These are phyloP conservation scores for Penicillium malachiteum DNA, from an alignment of 495 filamentous ascomycete genomes.

Conservation along the genomic window DNA sequence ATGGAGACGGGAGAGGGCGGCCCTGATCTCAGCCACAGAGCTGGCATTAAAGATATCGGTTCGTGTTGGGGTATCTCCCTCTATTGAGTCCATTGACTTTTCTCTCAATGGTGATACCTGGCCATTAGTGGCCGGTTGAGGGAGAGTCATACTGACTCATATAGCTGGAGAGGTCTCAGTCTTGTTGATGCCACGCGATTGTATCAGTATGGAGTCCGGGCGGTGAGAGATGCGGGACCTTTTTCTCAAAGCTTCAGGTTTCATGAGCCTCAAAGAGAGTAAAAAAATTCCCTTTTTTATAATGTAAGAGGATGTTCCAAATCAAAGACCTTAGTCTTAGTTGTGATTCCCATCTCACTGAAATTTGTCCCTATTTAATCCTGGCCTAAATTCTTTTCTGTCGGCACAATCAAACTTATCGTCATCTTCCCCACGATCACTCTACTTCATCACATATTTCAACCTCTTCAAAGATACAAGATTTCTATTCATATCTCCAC, in stretches of 20 bases:
- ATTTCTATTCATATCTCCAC: not conserved
- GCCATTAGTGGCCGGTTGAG: conserved; percentile 28
- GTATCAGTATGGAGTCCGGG: conserved; percentile 9
- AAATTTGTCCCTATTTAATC: not conserved
- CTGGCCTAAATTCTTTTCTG: not conserved
- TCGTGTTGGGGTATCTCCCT: conserved; percentile 13
- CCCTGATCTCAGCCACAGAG: conserved; percentile 74
- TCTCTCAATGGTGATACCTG: conserved; percentile 17
- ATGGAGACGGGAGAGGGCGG: conserved; percentile 70
- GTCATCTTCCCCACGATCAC: not conserved
- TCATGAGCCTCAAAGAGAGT: conserved; percentile 1
- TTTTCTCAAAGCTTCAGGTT: conserved; percentile 3
- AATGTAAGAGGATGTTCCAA: not conserved
- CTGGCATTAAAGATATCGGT: conserved; percentile 64
- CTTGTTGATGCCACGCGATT: conserved; percentile 25
- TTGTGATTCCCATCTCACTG: not conserved
- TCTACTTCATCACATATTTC: not conserved
- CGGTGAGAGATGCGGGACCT: conserved; percentile 6
- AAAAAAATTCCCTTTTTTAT: not conserved
- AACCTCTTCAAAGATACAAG: not conserved
- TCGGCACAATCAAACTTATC: conserved; percentile 1
- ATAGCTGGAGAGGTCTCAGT: not conserved
- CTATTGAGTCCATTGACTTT: conserved; percentile 3
- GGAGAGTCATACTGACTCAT: conserved; percentile 19
- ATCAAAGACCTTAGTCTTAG: not conserved